Conservation (phyloP, 495 filamentous ascomycete species). For the Tuber microsphaerosporum region DNA sequence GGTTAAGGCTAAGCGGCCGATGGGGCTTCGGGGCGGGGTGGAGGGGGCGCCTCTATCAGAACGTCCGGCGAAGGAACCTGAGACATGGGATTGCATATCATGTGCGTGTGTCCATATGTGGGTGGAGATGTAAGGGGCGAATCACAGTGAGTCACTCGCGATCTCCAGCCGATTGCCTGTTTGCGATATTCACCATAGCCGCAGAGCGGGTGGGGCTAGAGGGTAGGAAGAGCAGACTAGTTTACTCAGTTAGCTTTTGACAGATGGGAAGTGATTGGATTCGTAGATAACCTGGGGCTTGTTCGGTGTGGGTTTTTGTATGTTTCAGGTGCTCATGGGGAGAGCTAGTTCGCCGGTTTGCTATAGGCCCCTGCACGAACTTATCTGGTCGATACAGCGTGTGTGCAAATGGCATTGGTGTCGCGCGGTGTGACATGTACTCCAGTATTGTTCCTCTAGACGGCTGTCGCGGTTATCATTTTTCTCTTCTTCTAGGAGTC, state of each 20-base stretch:
- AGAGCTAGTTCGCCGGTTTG: background rate
- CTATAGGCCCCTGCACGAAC: background rate
- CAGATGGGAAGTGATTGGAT: background rate
- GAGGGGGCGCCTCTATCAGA: background rate
- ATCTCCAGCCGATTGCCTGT: background rate
- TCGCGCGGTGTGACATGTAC: background rate
- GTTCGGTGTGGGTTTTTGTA: background rate
- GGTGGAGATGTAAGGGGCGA: background rate
- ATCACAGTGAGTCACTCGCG: background rate
- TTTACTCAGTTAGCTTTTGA: background rate
- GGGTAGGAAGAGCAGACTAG: background rate
- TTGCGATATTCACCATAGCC: background rate
- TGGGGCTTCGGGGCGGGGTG: background rate
- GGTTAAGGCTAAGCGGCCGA: background rate
- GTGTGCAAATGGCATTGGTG: background rate
- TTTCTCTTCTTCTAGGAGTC: background rate
- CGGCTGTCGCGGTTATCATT: background rate
- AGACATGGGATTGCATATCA: background rate
- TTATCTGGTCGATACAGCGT: background rate
- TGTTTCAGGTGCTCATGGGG: background rate
- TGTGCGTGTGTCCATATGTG: background rate
- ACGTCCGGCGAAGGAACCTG: background rate
- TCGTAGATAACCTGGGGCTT: background rate
- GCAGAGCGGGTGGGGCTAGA: background rate
- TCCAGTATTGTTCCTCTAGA: background rate